Conservation (phyloP, 2,329 filamentous ascomycete species). For the Colletotrichum tofieldiae region DNA sequence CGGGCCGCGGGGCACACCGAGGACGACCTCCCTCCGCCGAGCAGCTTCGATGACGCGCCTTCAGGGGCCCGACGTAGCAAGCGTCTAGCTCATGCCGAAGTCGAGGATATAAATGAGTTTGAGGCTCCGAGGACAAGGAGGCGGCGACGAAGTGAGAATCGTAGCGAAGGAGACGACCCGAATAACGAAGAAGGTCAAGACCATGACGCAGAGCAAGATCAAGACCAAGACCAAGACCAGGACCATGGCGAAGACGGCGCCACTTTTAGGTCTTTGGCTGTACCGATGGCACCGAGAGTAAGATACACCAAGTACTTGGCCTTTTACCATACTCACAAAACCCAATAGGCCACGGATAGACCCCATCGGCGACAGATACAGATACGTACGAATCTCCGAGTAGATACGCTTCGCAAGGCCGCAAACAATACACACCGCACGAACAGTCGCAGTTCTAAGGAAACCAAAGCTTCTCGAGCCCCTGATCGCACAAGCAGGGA, state of each 20-base stretch:
- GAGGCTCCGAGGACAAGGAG: conserved; percentile 1
- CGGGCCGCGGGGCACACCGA: not conserved
- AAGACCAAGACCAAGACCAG: not conserved
- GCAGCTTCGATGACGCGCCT: not conserved
- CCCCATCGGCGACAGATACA: not conserved
- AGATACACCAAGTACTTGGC: not conserved
- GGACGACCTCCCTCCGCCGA: not conserved
- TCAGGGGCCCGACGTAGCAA: conserved; percentile 20
- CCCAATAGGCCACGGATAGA: not conserved
- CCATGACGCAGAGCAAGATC: not conserved
- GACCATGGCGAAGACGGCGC: not conserved
- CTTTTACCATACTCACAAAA: not conserved
- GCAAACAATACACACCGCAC: not conserved
- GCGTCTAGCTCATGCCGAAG: conserved; percentile 14
- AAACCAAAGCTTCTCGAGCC: not conserved
- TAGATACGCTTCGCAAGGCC: conserved; percentile 4
- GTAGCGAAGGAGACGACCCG: not conserved
- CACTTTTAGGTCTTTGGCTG: not conserved
- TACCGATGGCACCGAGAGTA: not conserved
- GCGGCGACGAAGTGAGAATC: not conserved
- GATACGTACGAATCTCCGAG: not conserved
- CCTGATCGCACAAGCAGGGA: not conserved
- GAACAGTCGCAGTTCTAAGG: not conserved
- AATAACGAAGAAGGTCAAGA: no score
- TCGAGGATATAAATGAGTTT: not conserved